phyloP scores from a whole-genome alignment of 345 rosid genomes.

The Dimocarpus longan region DNA sequence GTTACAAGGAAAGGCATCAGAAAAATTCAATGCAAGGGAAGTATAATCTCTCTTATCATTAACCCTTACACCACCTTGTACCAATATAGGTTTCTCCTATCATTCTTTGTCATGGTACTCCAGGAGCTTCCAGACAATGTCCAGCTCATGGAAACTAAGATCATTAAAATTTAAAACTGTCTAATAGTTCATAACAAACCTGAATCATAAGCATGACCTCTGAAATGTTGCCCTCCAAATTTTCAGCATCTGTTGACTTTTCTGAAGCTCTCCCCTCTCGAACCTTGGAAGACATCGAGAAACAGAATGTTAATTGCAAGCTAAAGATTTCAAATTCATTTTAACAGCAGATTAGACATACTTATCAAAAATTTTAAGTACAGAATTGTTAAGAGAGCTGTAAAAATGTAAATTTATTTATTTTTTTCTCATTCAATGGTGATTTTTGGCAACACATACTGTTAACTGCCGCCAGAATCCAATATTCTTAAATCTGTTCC shows the following conservation, averaged over 20 bases:
- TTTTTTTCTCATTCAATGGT: constrained; percentile 3
- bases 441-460: constrained; percentile 44
- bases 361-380: neutral
- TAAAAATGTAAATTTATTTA: neutral
- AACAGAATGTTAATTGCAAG: neutral
- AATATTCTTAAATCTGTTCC: constrained; percentile 84
- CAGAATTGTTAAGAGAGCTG: neutral
- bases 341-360: neutral
- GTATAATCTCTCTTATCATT: neutral
- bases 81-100: neutral
- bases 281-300: constrained; percentile 50
- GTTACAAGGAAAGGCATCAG: constrained; percentile 8
- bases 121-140: neutral
- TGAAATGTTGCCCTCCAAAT: constrained; percentile 45
- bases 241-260: constrained; percentile 46
- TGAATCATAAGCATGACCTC: constrained; percentile 97
- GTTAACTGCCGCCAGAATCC: constrained; percentile 98
- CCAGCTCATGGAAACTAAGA: constrained; percentile 1
- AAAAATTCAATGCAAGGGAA: constrained; percentile 14
- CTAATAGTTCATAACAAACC: constrained; percentile 48
- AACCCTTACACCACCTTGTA: constrained; percentile 9
- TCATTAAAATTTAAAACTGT: neutral
- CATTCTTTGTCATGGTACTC: constrained; percentile 12
- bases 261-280: constrained; percentile 82
- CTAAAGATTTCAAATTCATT: constrained; percentile 1